Evolutionary conservation across 768 basidiomycete species (phyloP).

Genomic region (Calocera viscosa): DNA sequence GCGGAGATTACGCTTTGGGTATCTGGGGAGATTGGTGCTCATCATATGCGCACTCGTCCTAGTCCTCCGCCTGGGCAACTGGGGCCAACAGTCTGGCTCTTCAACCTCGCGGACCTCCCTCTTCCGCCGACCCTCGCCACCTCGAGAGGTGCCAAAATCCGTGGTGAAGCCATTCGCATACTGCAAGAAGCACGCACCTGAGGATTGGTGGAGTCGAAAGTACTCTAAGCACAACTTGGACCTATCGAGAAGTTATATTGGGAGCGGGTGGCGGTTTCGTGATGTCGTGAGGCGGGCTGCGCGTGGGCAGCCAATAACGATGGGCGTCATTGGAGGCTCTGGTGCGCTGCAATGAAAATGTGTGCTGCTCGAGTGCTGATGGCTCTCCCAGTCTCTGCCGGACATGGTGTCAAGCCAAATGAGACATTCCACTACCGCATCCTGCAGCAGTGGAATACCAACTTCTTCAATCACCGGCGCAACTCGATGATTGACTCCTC

Average conservation of each 20-base stretch:
- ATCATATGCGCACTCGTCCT: conserved; percentile 2
- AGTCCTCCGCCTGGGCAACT: neutral
- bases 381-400: neutral
- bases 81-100: neutral
- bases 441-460: conserved; percentile 1
- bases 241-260: neutral
- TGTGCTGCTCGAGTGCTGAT: too few species aligned
- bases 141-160: neutral
- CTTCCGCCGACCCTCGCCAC: neutral
- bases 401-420: conserved; percentile 3
- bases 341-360: too few species aligned
- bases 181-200: neutral
- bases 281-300: neutral
- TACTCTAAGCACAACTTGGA: neutral
- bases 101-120: neutral
- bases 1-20: neutral
- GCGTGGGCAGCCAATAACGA: neutral
- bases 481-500: conserved; percentile 3
- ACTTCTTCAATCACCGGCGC: conserved; percentile 2
- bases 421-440: conserved; percentile 6
- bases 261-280: neutral
- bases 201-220: conserved; percentile 6
- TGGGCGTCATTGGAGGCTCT: conserved; percentile 2
- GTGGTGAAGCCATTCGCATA: neutral
- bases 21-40: neutral